Conservation (phyloP, 768 basidiomycete genomes). For the Kockovaella imperatae region DNA sequence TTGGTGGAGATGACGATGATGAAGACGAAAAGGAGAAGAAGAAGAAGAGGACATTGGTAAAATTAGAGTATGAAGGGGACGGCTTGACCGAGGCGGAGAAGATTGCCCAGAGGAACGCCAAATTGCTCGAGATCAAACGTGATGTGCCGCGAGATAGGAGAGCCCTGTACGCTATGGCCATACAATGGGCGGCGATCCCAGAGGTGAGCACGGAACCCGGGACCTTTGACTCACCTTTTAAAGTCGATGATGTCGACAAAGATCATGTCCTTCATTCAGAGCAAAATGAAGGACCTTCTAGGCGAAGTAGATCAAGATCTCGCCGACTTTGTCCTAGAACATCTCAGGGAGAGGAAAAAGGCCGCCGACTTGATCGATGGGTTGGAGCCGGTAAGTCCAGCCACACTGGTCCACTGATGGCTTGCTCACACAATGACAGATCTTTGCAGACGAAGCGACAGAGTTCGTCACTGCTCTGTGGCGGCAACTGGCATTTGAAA, state of each 20-base stretch:
- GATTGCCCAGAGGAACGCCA: constrained; percentile 68
- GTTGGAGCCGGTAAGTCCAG: constrained; percentile 71
- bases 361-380: constrained; percentile 81
- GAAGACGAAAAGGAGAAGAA: constrained; percentile 59
- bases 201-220: constrained; percentile 55
- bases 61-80: constrained; percentile 55
- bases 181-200: constrained; percentile 83
- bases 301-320: constrained; percentile 90
- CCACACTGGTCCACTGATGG: background rate
- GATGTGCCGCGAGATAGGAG: constrained; percentile 73
- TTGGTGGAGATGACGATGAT: constrained; percentile 76
- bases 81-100: constrained; percentile 53
- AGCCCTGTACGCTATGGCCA: constrained; percentile 21
- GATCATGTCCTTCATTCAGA: constrained; percentile 73
- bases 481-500: constrained; percentile 91
- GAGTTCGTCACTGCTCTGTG: constrained; percentile 72
- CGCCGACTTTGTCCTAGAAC: constrained; percentile 87
- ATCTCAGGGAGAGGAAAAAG: constrained; percentile 80
- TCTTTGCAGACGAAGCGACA: constrained; percentile 82
- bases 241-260: constrained; percentile 76
- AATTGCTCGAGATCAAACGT: constrained; percentile 65
- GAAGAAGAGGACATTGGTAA: constrained; percentile 76
- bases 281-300: constrained; percentile 74
- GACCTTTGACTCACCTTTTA: background rate
- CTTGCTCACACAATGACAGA: no score